These are phyloP conservation scores for Thermothelomyces thermophilus DNA, from an alignment of 2,329 filamentous ascomycete genomes.

Conservation along the genomic window DNA sequence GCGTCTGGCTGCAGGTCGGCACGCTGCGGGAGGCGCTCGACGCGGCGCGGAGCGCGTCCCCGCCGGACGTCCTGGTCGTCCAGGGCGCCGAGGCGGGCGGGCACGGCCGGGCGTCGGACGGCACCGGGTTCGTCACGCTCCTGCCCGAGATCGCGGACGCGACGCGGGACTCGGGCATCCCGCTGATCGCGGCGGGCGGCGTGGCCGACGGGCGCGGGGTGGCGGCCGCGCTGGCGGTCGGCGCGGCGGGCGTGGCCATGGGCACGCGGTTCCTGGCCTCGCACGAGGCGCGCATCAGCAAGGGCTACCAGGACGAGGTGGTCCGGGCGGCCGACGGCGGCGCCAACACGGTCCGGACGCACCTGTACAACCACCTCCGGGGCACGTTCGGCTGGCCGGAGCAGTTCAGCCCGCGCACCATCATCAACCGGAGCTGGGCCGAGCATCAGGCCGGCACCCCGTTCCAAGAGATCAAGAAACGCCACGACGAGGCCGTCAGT, in stretches of 20 bases:
- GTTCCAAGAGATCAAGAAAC: constrained; percentile 40
- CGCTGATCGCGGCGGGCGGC: constrained; percentile 46
- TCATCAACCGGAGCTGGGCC: constrained; percentile 34
- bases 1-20: constrained; percentile 49
- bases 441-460: constrained; percentile 32
- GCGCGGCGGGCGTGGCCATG: constrained; percentile 50
- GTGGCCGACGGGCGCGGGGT: constrained; percentile 46
- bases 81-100: constrained; percentile 50
- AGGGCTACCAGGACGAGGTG: constrained; percentile 38
- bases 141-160: constrained; percentile 45
- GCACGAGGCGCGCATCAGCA: constrained; percentile 34
- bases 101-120: constrained; percentile 41
- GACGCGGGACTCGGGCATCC: constrained; percentile 31
- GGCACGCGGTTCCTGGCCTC: constrained; percentile 58
- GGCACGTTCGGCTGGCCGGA: constrained; percentile 39
- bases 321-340: constrained; percentile 36
- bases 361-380: constrained; percentile 39
- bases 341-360: constrained; percentile 34
- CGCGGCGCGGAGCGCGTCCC: constrained; percentile 29
- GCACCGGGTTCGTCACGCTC: constrained; percentile 39
- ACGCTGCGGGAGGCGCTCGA: constrained; percentile 41
- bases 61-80: constrained; percentile 45
- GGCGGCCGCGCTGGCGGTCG: constrained; percentile 43
- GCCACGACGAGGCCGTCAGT: constrained; percentile 36
- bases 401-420: constrained; percentile 34